These are phyloP conservation scores for Takashimella koratensis DNA, from an alignment of 1,284 basidiomycete genomes.

Conservation along the genomic window DNA sequence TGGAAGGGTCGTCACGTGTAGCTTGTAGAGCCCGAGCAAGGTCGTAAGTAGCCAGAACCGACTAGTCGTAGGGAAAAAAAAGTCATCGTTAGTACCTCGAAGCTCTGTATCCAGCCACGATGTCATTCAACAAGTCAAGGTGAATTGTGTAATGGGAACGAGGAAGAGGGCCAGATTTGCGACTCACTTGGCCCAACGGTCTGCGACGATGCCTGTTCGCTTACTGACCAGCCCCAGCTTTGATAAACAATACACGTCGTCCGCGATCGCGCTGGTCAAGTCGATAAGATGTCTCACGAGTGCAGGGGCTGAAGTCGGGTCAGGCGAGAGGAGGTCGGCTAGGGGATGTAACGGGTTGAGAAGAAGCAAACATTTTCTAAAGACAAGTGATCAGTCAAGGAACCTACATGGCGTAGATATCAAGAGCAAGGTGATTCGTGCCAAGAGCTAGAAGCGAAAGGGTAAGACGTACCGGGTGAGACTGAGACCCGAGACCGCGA, in stretches of 20 bases:
- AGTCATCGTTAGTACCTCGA: no score
- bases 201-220: slow-evolving; percentile 25
- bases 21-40: slow-evolving; percentile 35
- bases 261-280: slow-evolving; percentile 33
- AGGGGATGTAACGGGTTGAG: slow-evolving; percentile 43
- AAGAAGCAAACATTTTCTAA: slow-evolving; percentile 44
- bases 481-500: slow-evolving; percentile 32
- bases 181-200: slow-evolving; percentile 40
- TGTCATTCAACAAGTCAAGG: no score
- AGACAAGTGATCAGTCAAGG: neutral
- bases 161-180: neutral
- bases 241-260: slow-evolving; percentile 41
- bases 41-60: slow-evolving; percentile 44
- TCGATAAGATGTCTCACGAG: slow-evolving; percentile 40
- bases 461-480: slow-evolving; percentile 28
- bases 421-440: neutral
- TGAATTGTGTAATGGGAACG: no score
- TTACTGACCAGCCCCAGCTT: slow-evolving; percentile 33
- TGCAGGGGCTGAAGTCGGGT: slow-evolving; percentile 37
- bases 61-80: no score
- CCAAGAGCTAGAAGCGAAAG: neutral
- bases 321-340: slow-evolving; percentile 35
- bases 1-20: slow-evolving; percentile 31
- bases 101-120: no score
- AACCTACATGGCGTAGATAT: neutral